Evolutionary conservation across 257 asterid genomes (phyloP).

Genomic region (Salvia miltiorrhiza): DNA sequence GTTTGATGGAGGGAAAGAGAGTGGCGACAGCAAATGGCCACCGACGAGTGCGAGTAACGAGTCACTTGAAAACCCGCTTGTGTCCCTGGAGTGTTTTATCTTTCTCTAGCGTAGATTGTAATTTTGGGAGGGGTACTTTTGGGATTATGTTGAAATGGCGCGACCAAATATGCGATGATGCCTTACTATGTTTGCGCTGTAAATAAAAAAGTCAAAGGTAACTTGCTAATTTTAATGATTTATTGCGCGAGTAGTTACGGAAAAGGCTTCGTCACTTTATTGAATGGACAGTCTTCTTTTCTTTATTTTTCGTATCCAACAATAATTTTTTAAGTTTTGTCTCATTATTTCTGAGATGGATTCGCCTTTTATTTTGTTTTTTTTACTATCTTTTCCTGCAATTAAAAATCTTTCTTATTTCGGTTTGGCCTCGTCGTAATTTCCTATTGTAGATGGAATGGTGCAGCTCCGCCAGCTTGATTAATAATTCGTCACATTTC

Average conservation of each 20-base stretch:
- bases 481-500: too few species aligned
- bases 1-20: conserved; percentile 31
- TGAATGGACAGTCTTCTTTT: background rate
- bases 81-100: conserved; percentile 91
- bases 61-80: conserved; percentile 85
- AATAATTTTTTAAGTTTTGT: background rate
- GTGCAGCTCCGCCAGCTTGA: background rate
- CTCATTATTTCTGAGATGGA: background rate
- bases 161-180: background rate
- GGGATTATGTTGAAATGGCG: conserved; percentile 3
- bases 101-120: conserved; percentile 45
- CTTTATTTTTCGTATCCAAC: background rate
- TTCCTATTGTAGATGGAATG: background rate
- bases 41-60: conserved; percentile 45
- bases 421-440: background rate
- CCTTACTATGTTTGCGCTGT: conserved; percentile 24
- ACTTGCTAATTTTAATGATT: conserved; percentile 10
- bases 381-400: background rate
- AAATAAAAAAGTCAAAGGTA: conserved; percentile 31
- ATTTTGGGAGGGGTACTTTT: conserved; percentile 25
- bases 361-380: background rate
- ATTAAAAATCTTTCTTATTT: background rate
- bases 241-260: conserved; percentile 1
- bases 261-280: background rate
- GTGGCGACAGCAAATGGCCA: conserved; percentile 35